Conservation (phyloP, 2,329 filamentous ascomycete species). For the Aspergillus sp. region DNA sequence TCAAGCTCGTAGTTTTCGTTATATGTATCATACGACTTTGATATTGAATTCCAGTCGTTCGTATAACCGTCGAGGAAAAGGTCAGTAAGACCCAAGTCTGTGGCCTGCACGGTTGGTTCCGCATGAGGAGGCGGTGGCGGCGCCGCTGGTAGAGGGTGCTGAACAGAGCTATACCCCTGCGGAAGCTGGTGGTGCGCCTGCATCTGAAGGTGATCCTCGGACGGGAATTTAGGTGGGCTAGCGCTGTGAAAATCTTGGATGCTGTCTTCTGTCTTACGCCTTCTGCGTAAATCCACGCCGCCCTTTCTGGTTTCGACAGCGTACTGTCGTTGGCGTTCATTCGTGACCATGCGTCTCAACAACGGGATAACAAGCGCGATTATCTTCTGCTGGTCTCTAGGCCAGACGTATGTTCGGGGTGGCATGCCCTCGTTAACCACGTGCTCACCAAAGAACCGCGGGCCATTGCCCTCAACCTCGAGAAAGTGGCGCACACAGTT, state of each 20-base stretch:
- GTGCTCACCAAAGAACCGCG: slow-evolving; percentile 52
- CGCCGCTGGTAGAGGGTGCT: slow-evolving; percentile 22
- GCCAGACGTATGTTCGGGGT: slow-evolving; percentile 51
- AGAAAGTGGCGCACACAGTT: slow-evolving; percentile 58
- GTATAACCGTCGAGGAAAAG: slow-evolving; percentile 40
- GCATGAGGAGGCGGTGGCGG: slow-evolving; percentile 28
- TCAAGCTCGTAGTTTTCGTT: slow-evolving; percentile 43
- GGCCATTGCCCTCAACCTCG: slow-evolving; percentile 51
- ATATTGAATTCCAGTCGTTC: slow-evolving; percentile 39
- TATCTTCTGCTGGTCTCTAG: slow-evolving; percentile 55
- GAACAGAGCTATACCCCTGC: slow-evolving; percentile 25
- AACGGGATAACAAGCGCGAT: slow-evolving; percentile 59
- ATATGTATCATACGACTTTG: slow-evolving; percentile 38
- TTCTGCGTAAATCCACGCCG: slow-evolving; percentile 41
- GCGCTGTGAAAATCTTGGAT: slow-evolving; percentile 27
- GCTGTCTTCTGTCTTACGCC: slow-evolving; percentile 37
- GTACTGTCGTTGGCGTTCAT: slow-evolving; percentile 59
- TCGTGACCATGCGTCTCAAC: slow-evolving; percentile 59
- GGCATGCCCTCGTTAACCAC: slow-evolving; percentile 43
- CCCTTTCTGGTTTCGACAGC: slow-evolving; percentile 57
- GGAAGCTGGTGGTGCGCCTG: slow-evolving; percentile 27
- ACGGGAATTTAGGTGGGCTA: slow-evolving; percentile 22
- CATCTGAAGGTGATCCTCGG: slow-evolving; percentile 35
- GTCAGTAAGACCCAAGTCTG: slow-evolving; percentile 36
- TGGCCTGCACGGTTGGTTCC: slow-evolving; percentile 19